Conservation (phyloP, 1,284 basidiomycete genomes). For the Heterobasidion occidentale region DNA sequence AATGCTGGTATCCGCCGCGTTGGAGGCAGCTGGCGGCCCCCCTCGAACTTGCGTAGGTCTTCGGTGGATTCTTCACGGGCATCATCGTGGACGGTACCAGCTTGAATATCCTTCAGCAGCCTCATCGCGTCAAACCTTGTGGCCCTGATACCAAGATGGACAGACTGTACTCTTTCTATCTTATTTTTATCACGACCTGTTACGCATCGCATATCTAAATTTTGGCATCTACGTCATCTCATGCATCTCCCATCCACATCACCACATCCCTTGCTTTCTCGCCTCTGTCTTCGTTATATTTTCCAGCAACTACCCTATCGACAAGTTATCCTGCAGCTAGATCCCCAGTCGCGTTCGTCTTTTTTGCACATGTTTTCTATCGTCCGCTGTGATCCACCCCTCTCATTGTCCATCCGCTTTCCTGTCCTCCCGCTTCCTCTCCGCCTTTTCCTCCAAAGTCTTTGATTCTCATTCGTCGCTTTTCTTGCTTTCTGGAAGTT, state of each 20-base stretch:
- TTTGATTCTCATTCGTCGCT: neutral
- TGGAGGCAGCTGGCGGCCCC: constrained; percentile 41
- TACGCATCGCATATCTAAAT: neutral
- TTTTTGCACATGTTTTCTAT: neutral
- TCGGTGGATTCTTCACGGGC: neutral
- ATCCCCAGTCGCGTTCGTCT: neutral
- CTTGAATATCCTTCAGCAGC: neutral
- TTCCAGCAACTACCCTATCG: too few species aligned
- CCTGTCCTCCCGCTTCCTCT: neutral
- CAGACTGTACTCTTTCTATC: too few species aligned
- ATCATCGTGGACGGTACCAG: neutral
- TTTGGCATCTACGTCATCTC: neutral
- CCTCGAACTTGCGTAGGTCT: neutral
- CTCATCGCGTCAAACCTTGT: neutral
- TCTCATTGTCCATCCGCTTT: neutral
- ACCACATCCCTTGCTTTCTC: neutral
- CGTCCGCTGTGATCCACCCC: neutral
- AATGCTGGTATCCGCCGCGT: constrained; percentile 42
- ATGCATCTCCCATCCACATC: neutral
- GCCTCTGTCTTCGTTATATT: too few species aligned
- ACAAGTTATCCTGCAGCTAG: neutral
- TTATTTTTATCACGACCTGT: neutral
- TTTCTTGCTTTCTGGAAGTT: neutral
- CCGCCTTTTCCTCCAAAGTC: neutral
- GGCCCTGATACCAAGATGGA: too few species aligned